A percentile compares a stretch with the other conserved stretches of the same genome.
phyloP scores from a whole-genome alignment of 768 basidiomycete species.

The Boletus fagicola region DNA sequence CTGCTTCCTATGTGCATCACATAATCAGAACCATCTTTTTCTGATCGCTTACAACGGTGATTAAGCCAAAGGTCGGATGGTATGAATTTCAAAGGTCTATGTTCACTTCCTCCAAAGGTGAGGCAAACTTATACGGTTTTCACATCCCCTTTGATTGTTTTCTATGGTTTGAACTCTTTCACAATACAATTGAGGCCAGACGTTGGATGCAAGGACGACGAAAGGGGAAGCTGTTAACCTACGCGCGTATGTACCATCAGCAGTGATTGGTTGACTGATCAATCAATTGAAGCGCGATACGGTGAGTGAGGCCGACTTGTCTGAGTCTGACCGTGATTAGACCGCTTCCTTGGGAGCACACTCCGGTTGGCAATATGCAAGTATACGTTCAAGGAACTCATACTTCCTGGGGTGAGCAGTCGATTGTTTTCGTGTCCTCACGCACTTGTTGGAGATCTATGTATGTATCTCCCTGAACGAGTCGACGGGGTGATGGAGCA shows the following conservation, averaged over 20 bases:
- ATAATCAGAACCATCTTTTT: constrained; percentile 3
- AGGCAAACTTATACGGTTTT: constrained; percentile 7
- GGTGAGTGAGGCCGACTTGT: constrained; percentile 6
- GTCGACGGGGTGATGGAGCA: not conserved
- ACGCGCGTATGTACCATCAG: no score
- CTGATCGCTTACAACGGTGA: not conserved
- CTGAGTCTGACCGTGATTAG: not conserved
- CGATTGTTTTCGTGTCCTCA: not conserved
- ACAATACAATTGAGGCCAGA: not conserved
- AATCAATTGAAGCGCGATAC: not conserved
- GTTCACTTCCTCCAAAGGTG: constrained; percentile 1
- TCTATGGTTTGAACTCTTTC: not conserved
- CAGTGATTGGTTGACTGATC: not conserved
- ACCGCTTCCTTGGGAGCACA: not conserved
- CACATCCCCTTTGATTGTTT: not conserved
- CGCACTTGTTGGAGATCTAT: not conserved
- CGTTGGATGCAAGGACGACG: constrained; percentile 1
- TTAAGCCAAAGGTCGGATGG: not conserved
- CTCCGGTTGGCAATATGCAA: not conserved
- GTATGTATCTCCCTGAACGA: not conserved
- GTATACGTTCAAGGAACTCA: not conserved
- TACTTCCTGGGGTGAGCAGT: not conserved
- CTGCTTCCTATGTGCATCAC: no score
- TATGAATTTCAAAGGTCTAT: constrained; percentile 1
- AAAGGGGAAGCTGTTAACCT: not conserved